phyloP scores from a whole-genome alignment of 1,139 yeast species.

The Geotrichum restrictum region DNA sequence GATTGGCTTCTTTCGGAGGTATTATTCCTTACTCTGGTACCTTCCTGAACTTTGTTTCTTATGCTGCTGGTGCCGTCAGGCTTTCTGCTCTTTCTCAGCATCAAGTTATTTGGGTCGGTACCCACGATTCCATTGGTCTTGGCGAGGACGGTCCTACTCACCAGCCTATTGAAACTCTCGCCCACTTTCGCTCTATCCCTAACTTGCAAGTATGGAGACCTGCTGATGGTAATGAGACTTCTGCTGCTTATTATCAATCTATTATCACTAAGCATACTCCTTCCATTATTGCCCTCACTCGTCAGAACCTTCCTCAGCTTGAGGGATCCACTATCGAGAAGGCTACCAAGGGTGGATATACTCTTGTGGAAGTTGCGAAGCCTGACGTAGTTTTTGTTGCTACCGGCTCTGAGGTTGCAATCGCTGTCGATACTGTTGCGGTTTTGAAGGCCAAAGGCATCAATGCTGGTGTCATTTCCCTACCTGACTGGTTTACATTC shows the following conservation, averaged over 20 bases:
- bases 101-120: slow-evolving; percentile 95
- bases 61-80: slow-evolving; percentile 97
- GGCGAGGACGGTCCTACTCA: slow-evolving; percentile 99
- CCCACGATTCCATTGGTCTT: slow-evolving; percentile 97
- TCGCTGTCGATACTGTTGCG: slow-evolving; percentile 79
- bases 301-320: slow-evolving; percentile 97
- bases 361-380: slow-evolving; percentile 52
- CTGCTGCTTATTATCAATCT: slow-evolving; percentile 91
- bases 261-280: slow-evolving; percentile 73
- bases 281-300: slow-evolving; percentile 83
- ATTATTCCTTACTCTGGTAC: slow-evolving; percentile 95
- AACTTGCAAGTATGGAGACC: slow-evolving; percentile 98
- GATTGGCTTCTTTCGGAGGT: slow-evolving; percentile 95
- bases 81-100: slow-evolving; percentile 90
- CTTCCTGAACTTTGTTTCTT: slow-evolving; percentile 95
- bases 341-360: slow-evolving; percentile 95
- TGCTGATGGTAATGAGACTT: slow-evolving; percentile 98
- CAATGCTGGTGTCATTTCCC: slow-evolving; percentile 78
- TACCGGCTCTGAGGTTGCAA: slow-evolving; percentile 93
- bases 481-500: slow-evolving; percentile 91
- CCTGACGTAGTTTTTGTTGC: slow-evolving; percentile 81
- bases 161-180: slow-evolving; percentile 98
- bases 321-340: slow-evolving; percentile 89
- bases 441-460: slow-evolving; percentile 61
- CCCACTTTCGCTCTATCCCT: slow-evolving; percentile 97